Evolutionary conservation across 2,329 filamentous ascomycete species (phyloP).

Genomic region (Arthrinium puccinioides): DNA sequence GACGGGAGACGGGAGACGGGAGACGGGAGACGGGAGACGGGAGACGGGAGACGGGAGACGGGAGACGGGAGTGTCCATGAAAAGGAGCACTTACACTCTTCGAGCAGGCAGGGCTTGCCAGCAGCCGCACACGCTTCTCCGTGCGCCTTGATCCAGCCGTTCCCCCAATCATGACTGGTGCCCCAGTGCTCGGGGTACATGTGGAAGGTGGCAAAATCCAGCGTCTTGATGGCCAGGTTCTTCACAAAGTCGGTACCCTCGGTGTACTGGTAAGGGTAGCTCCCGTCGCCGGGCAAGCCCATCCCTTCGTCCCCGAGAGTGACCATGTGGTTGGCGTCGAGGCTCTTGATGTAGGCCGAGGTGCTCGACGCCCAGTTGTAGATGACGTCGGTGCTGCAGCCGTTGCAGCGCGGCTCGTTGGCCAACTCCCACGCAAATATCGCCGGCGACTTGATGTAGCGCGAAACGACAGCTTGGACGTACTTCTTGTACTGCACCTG

Average conservation of each 20-base stretch:
- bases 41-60: too few species aligned
- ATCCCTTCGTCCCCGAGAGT: conserved; percentile 53
- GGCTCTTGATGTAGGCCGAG: conserved; percentile 55
- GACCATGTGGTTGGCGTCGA: conserved; percentile 57
- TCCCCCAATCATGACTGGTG: conserved; percentile 22
- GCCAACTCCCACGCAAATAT: conserved; percentile 49
- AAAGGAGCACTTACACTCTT: conserved; percentile 34
- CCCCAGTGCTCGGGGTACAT: conserved; percentile 29
- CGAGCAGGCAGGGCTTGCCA: conserved; percentile 31
- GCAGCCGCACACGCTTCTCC: conserved; percentile 29
- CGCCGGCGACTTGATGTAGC: conserved; percentile 38
- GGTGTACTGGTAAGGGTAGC: conserved; percentile 42
- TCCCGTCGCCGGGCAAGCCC: conserved; percentile 38
- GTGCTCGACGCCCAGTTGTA: conserved; percentile 51
- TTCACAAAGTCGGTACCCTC: conserved; percentile 47
- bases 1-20: too few species aligned
- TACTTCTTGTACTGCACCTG: conserved; percentile 50
- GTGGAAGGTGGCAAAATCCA: conserved; percentile 44
- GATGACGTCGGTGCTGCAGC: conserved; percentile 47
- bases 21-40: too few species aligned
- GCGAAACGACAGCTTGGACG: conserved; percentile 38
- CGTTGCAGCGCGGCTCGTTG: conserved; percentile 51
- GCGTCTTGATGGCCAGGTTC: conserved; percentile 40
- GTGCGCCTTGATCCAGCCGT: conserved; percentile 28
- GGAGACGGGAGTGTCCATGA: too few species aligned